Conservation (phyloP, 257 asterid genomes). For the Prunella vulgaris region DNA sequence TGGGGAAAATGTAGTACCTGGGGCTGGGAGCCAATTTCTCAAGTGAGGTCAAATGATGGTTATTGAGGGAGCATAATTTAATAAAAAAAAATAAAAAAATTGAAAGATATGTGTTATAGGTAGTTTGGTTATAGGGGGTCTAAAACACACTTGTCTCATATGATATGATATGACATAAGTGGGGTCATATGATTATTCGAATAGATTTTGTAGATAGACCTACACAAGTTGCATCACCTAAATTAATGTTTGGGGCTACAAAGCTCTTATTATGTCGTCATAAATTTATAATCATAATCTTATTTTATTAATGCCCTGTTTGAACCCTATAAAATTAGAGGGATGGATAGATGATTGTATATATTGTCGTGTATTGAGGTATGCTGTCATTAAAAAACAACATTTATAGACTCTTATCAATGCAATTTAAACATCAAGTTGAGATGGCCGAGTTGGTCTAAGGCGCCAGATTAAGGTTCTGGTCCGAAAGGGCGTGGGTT, state of each 20-base stretch:
- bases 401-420: too few species aligned
- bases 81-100: too few species aligned
- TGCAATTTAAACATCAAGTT: too few species aligned
- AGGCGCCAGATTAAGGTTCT: slow-evolving; percentile 97
- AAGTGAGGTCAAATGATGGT: too few species aligned
- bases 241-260: not conserved
- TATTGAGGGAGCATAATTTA: too few species aligned
- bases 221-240: not conserved
- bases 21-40: too few species aligned
- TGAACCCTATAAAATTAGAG: too few species aligned
- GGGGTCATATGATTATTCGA: not conserved
- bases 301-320: not conserved
- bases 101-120: not conserved
- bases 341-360: too few species aligned
- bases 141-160: not conserved
- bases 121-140: not conserved
- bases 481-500: slow-evolving; percentile 99
- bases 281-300: too few species aligned
- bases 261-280: not conserved
- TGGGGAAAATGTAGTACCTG: too few species aligned
- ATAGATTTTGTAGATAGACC: not conserved
- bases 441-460: slow-evolving; percentile 99
- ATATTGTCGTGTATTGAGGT: too few species aligned
- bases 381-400: too few species aligned
- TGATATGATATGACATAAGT: not conserved